These are phyloP conservation scores for Aulographum hederae DNA, from an alignment of 2,329 filamentous ascomycete species.

Conservation along the genomic window DNA sequence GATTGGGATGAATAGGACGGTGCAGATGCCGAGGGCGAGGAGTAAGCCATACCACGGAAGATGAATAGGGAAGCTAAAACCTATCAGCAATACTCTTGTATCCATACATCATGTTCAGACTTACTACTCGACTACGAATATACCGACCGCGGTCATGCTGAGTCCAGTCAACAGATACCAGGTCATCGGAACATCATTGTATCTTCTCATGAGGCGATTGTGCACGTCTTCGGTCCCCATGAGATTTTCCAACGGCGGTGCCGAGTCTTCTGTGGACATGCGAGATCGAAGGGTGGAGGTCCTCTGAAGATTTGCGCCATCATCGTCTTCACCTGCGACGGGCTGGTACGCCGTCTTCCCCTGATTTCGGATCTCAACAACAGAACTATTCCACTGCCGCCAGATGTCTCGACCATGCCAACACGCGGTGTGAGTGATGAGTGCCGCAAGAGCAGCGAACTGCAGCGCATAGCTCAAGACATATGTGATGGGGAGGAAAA, in stretches of 20 bases:
- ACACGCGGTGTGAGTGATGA: constrained; percentile 64
- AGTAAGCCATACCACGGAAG: constrained; percentile 76
- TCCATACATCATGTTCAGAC: constrained; percentile 17
- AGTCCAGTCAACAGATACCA: constrained; percentile 69
- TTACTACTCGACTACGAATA: constrained; percentile 72
- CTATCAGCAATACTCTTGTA: constrained; percentile 8
- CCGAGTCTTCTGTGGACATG: constrained; percentile 6
- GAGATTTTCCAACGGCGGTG: constrained; percentile 28
- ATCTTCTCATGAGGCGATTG: constrained; percentile 65
- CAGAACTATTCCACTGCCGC: constrained; percentile 54
- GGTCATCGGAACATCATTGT: constrained; percentile 60
- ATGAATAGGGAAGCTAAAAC: constrained; percentile 49
- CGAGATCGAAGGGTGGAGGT: constrained; percentile 5
- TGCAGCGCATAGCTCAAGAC: constrained; percentile 74
- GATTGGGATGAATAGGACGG: constrained; percentile 72
- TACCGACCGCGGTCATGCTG: constrained; percentile 59
- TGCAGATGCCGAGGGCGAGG: constrained; percentile 59
- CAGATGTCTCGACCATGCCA: constrained; percentile 76
- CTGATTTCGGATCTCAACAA: constrained; percentile 38
- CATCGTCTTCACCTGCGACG: constrained; percentile 8
- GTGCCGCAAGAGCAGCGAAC: constrained; percentile 63
- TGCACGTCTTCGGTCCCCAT: constrained; percentile 65
- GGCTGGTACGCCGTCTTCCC: constrained; percentile 15
- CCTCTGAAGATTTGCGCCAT: constrained; percentile 10
- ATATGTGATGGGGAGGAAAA: constrained; percentile 76